Conservation (phyloP, 768 basidiomycete genomes). For the Sporobolomyces pararoseus region DNA sequence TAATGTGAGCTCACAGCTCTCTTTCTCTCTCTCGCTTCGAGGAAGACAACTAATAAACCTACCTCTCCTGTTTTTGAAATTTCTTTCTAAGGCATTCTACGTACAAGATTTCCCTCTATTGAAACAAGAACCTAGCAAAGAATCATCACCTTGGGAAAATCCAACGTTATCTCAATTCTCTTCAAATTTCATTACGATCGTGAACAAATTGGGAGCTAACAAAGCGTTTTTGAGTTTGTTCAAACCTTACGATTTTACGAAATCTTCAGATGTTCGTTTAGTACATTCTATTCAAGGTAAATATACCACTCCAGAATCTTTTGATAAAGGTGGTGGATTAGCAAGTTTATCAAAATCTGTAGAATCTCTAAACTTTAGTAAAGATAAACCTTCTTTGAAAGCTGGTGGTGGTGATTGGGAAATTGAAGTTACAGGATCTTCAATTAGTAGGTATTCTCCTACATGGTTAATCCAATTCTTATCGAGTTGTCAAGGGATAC, state of each 20-base stretch:
- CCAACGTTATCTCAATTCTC: slow-evolving; percentile 29
- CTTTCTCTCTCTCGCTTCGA: neutral
- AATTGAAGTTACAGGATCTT: slow-evolving; percentile 35
- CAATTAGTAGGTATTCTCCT: slow-evolving; percentile 18
- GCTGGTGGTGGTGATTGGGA: slow-evolving; percentile 33
- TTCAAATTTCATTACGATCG: neutral
- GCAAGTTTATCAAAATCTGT: slow-evolving; percentile 25
- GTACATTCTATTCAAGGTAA: slow-evolving; percentile 24
- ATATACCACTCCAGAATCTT: neutral
- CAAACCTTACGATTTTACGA: slow-evolving; percentile 24
- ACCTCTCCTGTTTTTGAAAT: too few relatives aligned
- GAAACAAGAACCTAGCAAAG: neutral
- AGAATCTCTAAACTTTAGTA: neutral
- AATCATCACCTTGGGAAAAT: slow-evolving; percentile 13
- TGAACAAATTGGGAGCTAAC: neutral
- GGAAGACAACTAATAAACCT: neutral
- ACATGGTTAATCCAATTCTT: slow-evolving; percentile 34
- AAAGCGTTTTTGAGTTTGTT: neutral
- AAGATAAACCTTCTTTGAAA: too few relatives aligned
- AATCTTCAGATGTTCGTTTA: neutral
- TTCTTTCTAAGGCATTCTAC: slow-evolving; percentile 34
- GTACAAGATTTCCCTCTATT: slow-evolving; percentile 36
- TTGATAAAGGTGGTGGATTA: slow-evolving; percentile 26
- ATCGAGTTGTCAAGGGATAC: slow-evolving; percentile 21
- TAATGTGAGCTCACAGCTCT: slow-evolving; percentile 11